phyloP scores from a whole-genome alignment of 306 rosid genomes.

The Oemleria cerasiformis region DNA sequence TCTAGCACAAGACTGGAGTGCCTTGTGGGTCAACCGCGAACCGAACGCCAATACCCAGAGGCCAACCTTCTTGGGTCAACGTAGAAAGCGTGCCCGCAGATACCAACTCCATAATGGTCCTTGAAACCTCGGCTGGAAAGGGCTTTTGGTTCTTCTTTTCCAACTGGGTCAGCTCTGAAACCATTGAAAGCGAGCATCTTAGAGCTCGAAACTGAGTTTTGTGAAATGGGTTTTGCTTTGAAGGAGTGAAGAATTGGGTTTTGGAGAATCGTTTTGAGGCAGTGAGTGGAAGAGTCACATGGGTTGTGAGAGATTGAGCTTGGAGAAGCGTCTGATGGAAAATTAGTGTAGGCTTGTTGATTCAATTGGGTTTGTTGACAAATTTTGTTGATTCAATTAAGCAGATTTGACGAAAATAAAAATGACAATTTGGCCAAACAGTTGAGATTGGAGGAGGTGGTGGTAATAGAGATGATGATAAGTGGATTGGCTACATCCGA shows the following conservation, averaged over 20 bases:
- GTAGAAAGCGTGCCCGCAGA: slow-evolving; percentile 68
- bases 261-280: slow-evolving; percentile 19
- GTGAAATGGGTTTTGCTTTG: slow-evolving; percentile 27
- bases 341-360: background rate
- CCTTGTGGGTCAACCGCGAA: slow-evolving; percentile 81
- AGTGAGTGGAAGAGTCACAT: slow-evolving; percentile 31
- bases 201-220: slow-evolving; percentile 17
- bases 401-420: background rate
- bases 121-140: slow-evolving; percentile 72
- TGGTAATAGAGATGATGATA: background rate
- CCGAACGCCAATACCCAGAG: slow-evolving; percentile 72
- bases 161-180: no score
- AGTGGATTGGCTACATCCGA: no score
- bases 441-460: background rate
- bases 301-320: slow-evolving; percentile 37
- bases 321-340: slow-evolving; percentile 53
- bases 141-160: slow-evolving; percentile 51
- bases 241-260: slow-evolving; percentile 17
- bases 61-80: slow-evolving; percentile 56
- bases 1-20: slow-evolving; percentile 71
- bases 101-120: slow-evolving; percentile 80
- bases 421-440: background rate
- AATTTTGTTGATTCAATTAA: background rate
- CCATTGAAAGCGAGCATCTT: slow-evolving; percentile 55
- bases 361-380: no score